Base-by-base conservation (phyloP, 2,329 filamentous ascomycete species). In the Trichoderma hamatum region DNA sequence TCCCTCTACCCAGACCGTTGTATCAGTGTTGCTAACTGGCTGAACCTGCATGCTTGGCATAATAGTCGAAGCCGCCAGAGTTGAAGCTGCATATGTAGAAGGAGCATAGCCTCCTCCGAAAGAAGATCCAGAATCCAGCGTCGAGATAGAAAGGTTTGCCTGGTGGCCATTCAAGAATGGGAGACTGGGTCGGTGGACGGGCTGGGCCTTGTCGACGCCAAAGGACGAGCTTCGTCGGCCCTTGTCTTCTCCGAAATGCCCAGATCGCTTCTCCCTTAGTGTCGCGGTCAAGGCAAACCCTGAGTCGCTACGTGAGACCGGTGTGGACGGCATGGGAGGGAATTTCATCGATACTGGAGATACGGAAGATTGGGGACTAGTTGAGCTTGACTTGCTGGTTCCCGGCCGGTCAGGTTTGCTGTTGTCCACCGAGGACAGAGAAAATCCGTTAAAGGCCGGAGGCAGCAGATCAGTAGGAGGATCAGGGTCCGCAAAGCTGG, bases 151-250 rank as follows among this genome's bases (percentile, higher is more conserved):
- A 68, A 87, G 75, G 70, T 87, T 88, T 14, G 86, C 79, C 65
- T 85, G 84, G 72, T 90, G 88, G 5, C 88, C 87, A 72, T 87
- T 88, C 16, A 93, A 83, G 80, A 95, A 94, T 5, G 94, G 92
- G 36, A 90, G 82, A 77, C 88, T 92, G 5, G 92, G 90, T 52
- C 91, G 85, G 73, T 92, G 87, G 24, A 90, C 80, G 5, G 63
- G 88, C 46, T 85, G 85, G 73, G 89, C 86, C 77, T 89, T 90
- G 73, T 93, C 92, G 76, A 94, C 84, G 34, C 91, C 92, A 79
- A 97, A 96, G 1, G 94, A 97, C n/a, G 94, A 97, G 82, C 94
- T 97, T 72, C 95, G 89, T 70, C 94, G 88, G n/a, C 91, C 91
- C 72, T 86, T 82, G 71, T 91, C 88, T 75, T 96, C 92, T n/a